Evolutionary conservation across 1,284 basidiomycete genomes (phyloP).

Genomic region (Thecaphora thlaspeos): DNA sequence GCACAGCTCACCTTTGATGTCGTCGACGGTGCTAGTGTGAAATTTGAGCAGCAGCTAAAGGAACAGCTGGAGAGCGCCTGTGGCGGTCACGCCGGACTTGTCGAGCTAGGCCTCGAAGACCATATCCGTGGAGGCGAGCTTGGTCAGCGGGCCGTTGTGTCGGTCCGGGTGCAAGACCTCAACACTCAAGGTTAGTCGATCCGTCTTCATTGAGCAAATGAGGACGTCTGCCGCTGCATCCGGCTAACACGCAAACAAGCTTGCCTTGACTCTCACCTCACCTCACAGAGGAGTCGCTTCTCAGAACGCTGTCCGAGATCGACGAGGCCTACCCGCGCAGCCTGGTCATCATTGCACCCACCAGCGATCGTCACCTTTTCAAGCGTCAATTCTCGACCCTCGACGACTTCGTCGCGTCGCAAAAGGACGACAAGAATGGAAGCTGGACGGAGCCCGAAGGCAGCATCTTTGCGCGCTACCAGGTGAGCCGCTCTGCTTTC

Average conservation of each 20-base stretch:
- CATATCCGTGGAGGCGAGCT: neutral
- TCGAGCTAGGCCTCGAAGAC: neutral
- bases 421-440: constrained; percentile 4
- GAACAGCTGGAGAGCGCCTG: neutral
- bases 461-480: constrained; percentile 31
- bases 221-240: neutral
- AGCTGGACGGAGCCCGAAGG: constrained; percentile 32
- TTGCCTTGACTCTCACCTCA: neutral
- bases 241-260: neutral
- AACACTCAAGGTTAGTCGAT: constrained; percentile 12
- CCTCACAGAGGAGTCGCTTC: constrained; percentile 4
- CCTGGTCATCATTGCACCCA: constrained; percentile 10
- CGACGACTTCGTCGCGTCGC: constrained; percentile 3
- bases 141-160: neutral
- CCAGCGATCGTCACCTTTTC: constrained; percentile 2
- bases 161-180: constrained; percentile 7
- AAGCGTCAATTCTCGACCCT: constrained; percentile 23
- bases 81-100: neutral
- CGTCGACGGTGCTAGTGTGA: neutral
- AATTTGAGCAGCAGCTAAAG: neutral
- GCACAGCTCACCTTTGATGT: constrained; percentile 26
- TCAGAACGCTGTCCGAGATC: constrained; percentile 9
- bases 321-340: constrained; percentile 19
- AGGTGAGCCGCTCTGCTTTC: constrained; percentile 13
- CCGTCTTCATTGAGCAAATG: neutral